These are phyloP conservation scores for Echinochloa phyllopogon DNA, from an alignment of 176 grass and related monocot species.

Conservation along the genomic window DNA sequence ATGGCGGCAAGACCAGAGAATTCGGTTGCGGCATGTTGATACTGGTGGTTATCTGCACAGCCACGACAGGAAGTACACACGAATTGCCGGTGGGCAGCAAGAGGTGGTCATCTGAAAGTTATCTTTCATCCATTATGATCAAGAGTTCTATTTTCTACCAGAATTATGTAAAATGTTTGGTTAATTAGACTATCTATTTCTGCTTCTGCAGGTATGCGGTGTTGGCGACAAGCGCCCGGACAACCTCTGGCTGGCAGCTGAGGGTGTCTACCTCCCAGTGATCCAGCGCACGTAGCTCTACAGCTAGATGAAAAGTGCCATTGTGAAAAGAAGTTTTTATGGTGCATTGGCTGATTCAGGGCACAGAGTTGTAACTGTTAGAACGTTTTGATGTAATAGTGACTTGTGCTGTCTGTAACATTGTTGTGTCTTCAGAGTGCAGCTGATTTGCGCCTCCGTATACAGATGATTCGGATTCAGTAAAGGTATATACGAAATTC, in stretches of 20 bases:
- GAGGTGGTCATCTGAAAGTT: conserved; percentile 60
- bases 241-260: conserved; percentile 82
- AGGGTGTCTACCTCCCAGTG: conserved; percentile 81
- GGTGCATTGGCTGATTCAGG: conserved; percentile 8
- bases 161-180: not conserved
- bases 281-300: conserved; percentile 52
- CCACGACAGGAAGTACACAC: conserved; percentile 89
- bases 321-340: not conserved
- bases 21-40: conserved; percentile 76
- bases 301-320: conserved; percentile 2
- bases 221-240: conserved; percentile 79
- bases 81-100: conserved; percentile 92
- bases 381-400: not conserved
- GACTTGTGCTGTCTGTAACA: conserved; percentile 17
- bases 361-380: conserved; percentile 30
- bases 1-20: conserved; percentile 82
- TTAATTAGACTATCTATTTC: conserved; percentile 27
- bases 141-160: not conserved
- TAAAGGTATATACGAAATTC: not conserved
- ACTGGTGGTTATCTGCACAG: conserved; percentile 90
- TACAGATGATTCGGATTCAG: not conserved
- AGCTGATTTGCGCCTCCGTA: not conserved
- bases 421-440: conserved; percentile 25
- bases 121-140: not conserved
- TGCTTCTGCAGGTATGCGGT: conserved; percentile 75